Percentiles rank a stretch among this genome's conserved stretches.
These are phyloP conservation scores for Rhizoctonia solani DNA, from an alignment of 1,284 basidiomycete species.

Conservation along the genomic window DNA sequence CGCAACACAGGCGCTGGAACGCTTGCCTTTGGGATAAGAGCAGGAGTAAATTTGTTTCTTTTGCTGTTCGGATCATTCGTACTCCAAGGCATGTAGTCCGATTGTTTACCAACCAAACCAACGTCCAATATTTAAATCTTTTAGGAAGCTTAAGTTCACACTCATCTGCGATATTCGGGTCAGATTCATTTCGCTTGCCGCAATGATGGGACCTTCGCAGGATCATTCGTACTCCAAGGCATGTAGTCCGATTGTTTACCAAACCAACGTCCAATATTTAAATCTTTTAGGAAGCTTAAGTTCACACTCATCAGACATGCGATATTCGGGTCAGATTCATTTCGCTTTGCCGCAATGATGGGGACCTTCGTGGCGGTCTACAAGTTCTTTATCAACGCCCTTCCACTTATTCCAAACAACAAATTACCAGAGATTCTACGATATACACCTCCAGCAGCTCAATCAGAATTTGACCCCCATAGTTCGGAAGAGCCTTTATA, in stretches of 20 bases:
- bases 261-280: not conserved
- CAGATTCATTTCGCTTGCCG: constrained; percentile 77
- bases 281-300: constrained; percentile 51
- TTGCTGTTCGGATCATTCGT: constrained; percentile 68
- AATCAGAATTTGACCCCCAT: constrained; percentile 22
- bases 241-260: constrained; percentile 39
- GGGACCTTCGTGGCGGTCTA: constrained; percentile 78
- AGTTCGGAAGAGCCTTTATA: constrained; percentile 41
- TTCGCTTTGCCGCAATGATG: constrained; percentile 84
- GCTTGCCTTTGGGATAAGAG: constrained; percentile 77
- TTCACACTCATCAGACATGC: constrained; percentile 71
- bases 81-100: constrained; percentile 58
- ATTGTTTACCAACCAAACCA: not conserved
- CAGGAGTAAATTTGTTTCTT: constrained; percentile 78
- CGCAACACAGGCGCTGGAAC: constrained; percentile 67
- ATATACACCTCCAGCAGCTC: constrained; percentile 42
- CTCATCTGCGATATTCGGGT: constrained; percentile 77
- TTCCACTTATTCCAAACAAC: constrained; percentile 66
- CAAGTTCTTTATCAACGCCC: constrained; percentile 79
- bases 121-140: constrained; percentile 2
- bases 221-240: constrained; percentile 67
- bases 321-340: constrained; percentile 76
- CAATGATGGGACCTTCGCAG: constrained; percentile 81
- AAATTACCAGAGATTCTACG: constrained; percentile 54
- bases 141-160: constrained; percentile 56